Evolutionary conservation across 2,329 filamentous ascomycete genomes (phyloP), one percentile per base, ranked within the genome.

Genomic region (Alternaria sp.): DNA sequence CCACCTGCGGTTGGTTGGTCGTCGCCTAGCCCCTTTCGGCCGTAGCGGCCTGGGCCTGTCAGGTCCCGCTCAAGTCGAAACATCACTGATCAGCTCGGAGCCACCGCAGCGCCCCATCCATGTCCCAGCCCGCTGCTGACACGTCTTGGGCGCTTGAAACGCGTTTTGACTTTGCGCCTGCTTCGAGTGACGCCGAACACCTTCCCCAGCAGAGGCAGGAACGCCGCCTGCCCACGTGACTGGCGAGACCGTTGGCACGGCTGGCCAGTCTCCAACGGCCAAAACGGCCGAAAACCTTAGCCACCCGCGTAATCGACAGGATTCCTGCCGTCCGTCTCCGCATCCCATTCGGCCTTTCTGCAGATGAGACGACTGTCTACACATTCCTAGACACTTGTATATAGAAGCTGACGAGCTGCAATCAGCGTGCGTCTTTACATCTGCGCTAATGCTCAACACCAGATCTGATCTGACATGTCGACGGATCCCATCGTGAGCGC

Each of bases 31-130:
- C 54, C 46, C 44, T 59, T 64, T 50, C 32, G 59, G 28, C 36
- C 13, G 28, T 36, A 62, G 53, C 59, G 15, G 46, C 26, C 30
- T 28, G 43, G 23, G 49, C 43, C 59, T 62, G 59, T 57, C 59
- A 62, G 59, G 59, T 57, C 59, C 55, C 59, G 59, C 55, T 52
- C 56, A 63, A 60, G 59, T 57, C 63, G 57, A 62, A 62, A 62
- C 60, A 67, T 64, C 36, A 17, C 36, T 40, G 36, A 40, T 40
- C 46, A 59, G 53, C 57, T 57, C 63, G 57, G 30, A 66, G 62
- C 59, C 50, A 58, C 57, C 52, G 50, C 57, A 56, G 60, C 57
- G 49, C 57, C 56, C 53, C 61, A 57, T 43, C 52, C 46, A 50
- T 49, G 53, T 57, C 54, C 40, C 61, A 32, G 23, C 36, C 21